Evolutionary conservation across 2,329 filamentous ascomycete genomes (phyloP).

Genomic region (Monilinia fructigena): DNA sequence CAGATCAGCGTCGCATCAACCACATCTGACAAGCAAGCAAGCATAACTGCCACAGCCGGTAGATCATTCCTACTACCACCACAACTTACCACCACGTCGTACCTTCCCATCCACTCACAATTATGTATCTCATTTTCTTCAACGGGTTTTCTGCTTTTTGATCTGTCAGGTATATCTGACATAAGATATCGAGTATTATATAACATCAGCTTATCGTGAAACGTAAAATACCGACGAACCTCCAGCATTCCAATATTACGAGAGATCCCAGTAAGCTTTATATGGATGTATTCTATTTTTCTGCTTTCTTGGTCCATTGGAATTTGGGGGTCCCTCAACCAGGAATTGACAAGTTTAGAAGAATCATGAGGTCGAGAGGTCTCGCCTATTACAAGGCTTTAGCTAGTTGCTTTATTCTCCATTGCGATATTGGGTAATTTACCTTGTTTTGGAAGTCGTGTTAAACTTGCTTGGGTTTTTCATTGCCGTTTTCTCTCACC

Average conservation of each 20-base stretch:
- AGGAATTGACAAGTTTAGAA: background rate
- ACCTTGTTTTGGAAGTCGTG: too few species aligned
- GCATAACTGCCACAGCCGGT: background rate
- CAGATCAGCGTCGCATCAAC: background rate
- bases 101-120: too few species aligned
- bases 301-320: too few species aligned
- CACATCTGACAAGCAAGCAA: background rate
- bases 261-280: background rate
- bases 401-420: too few species aligned
- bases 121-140: background rate
- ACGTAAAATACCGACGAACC: background rate
- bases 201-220: conserved; percentile 1
- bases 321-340: background rate
- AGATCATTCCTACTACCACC: background rate
- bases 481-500: background rate
- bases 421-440: too few species aligned
- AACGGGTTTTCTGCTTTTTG: too few species aligned
- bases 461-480: background rate
- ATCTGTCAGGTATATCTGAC: background rate
- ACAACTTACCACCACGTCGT: background rate
- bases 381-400: background rate
- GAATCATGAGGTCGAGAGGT: background rate
- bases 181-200: background rate
- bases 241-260: background rate
- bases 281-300: background rate